Evolutionary conservation across 2,329 filamentous ascomycete species (phyloP).

Genomic region (Colletotrichum gloeosporioides): DNA sequence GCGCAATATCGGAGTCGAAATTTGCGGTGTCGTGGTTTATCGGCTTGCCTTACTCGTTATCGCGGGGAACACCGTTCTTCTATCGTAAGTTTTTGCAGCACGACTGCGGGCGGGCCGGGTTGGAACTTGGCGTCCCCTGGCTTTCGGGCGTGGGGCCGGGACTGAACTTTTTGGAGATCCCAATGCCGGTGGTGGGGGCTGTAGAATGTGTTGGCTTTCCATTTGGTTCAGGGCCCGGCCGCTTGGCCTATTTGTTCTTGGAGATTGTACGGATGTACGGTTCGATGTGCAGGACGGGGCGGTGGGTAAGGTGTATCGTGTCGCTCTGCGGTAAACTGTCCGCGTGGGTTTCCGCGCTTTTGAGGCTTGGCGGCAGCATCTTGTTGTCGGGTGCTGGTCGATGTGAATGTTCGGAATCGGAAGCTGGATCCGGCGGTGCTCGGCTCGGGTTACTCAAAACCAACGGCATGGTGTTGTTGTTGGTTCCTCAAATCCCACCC

Average conservation of each 20-base stretch:
- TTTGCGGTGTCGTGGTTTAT: background rate
- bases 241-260: background rate
- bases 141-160: background rate
- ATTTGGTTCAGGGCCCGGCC: background rate
- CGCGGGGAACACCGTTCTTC: background rate
- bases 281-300: background rate
- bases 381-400: background rate
- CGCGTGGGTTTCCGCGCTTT: background rate
- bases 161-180: background rate
- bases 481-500: background rate
- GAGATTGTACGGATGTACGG: background rate
- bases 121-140: background rate
- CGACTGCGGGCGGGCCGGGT: background rate
- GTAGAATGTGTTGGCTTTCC: background rate
- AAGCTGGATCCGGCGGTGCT: background rate
- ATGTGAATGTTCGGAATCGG: background rate
- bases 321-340: background rate
- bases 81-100: slow-evolving; percentile 5
- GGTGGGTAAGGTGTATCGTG: background rate
- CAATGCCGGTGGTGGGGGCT: background rate
- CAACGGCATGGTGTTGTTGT: background rate
- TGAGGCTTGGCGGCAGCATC: background rate
- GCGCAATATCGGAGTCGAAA: slow-evolving; percentile 2
- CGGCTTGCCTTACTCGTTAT: background rate
- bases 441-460: background rate